These are phyloP conservation scores for Aspergillus panamensis DNA, from an alignment of 495 filamentous ascomycete species.

Conservation along the genomic window DNA sequence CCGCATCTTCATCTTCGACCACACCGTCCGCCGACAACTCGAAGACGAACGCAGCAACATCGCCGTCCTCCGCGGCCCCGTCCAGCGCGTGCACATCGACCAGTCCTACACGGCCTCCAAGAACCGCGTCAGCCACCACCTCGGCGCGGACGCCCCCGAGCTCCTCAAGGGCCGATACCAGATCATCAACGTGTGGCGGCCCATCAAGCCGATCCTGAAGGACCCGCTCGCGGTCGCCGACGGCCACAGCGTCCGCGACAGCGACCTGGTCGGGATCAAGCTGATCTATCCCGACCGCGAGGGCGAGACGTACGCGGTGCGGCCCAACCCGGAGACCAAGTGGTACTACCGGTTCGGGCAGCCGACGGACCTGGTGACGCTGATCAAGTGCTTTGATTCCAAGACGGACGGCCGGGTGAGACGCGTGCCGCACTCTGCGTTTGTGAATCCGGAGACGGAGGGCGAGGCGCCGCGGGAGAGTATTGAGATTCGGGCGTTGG, in stretches of 20 bases:
- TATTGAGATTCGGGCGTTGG: constrained; percentile 60
- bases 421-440: constrained; percentile 60
- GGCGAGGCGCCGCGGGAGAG: constrained; percentile 54
- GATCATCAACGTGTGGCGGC: constrained; percentile 79
- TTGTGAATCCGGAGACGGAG: constrained; percentile 51
- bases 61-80: constrained; percentile 52
- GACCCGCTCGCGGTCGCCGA: constrained; percentile 64
- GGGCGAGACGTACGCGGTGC: constrained; percentile 46
- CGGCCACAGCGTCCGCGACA: constrained; percentile 42
- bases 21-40: constrained; percentile 61
- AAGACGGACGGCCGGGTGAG: constrained; percentile 54
- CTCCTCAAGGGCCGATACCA: constrained; percentile 64
- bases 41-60: constrained; percentile 15
- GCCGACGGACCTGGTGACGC: constrained; percentile 55
- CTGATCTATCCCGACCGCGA: constrained; percentile 50
- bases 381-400: constrained; percentile 72
- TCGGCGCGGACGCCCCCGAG: constrained; percentile 58
- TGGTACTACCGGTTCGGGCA: constrained; percentile 54
- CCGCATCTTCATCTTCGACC: constrained; percentile 68
- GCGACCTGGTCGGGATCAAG: constrained; percentile 43
- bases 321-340: constrained; percentile 38
- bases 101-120: constrained; percentile 60
- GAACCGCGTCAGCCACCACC: constrained; percentile 55
- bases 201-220: constrained; percentile 59
- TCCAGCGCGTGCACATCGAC: constrained; percentile 68